Evolutionary conservation across 306 rosid genomes (phyloP).

Genomic region (Pachyrhizus erosus): DNA sequence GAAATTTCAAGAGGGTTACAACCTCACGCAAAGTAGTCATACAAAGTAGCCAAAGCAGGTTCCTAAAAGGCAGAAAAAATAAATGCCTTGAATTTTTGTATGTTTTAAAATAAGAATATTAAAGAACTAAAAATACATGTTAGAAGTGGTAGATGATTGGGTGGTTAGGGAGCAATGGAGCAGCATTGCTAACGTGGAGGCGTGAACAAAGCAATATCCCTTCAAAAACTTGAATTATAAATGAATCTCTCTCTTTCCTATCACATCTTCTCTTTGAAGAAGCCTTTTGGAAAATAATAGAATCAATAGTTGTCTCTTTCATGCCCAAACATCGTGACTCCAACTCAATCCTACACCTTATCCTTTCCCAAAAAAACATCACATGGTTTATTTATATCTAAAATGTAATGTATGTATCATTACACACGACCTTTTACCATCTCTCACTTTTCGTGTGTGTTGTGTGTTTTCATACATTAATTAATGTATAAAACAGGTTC

Average conservation of each 20-base stretch:
- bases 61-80: background rate
- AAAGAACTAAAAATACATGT: background rate
- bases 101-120: background rate
- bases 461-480: background rate
- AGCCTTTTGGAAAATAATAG: background rate
- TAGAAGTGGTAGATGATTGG: background rate
- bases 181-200: background rate
- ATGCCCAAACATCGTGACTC: slow-evolving; percentile 22
- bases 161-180: background rate
- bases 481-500: background rate
- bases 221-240: background rate
- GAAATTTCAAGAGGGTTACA: background rate
- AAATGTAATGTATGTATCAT: slow-evolving; percentile 7
- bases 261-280: background rate
- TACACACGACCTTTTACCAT: background rate
- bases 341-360: slow-evolving; percentile 29
- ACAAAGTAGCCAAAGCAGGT: background rate
- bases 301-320: background rate
- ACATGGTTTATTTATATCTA: background rate
- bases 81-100: background rate
- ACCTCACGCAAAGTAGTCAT: background rate
- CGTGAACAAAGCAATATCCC: background rate
- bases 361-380: slow-evolving; percentile 4
- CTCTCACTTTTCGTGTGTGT: background rate
- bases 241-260: background rate